Base-by-base conservation (phyloP, 2,329 filamentous ascomycete species). In the Phaeosphaeriaceae sp. region DNA sequence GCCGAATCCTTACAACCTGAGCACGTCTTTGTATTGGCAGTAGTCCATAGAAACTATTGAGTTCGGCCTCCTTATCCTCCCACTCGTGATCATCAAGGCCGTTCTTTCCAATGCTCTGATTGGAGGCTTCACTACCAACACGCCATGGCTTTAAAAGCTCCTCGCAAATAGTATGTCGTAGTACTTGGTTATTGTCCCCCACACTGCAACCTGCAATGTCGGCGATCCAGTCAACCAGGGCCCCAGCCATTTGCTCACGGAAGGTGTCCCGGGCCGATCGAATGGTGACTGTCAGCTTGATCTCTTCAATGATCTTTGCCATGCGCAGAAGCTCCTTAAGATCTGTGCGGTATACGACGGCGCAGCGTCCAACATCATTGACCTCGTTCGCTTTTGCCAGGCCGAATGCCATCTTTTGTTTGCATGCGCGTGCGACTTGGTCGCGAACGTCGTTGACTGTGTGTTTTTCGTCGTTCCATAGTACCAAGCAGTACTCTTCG, bases 381-480 rank as follows among this genome's bases (percentile, higher is more conserved):
- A 92, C 93, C 74, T 97, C 92, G 64, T 91, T 87, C 0, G 94
- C 94, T 63, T 89, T 88, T 37, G 83, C 76, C 16, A 86, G 76
- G 3, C 90, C 93, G 54, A 90, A 88, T 4, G 78, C 79, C 52
- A 81, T 78, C 6, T 86, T 83, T 58, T 90, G 87, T 52, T 83
- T 85, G 77, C 94, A 99, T 41, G 94, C 94, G 57, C 93, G 84
- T 3, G 90, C 89, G 17, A 99, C 90, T 71, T 97, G 93, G 48
- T 95, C 86, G 60, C 87, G 83, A 5, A 99, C 93, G 70, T 99
- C 94, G 38, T 87, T 84, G 35, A 97, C 87, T 0, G 94, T 99
- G 71, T 99, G 94, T 74, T 99, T 99, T 76, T 99, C 94, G 58
- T 99, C 94, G 63, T 99, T 99, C 94, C 94, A 99, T 4, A 99